Percentiles rank a stretch among this genome's conserved stretches.
phyloP scores from a whole-genome alignment of 495 filamentous ascomycete genomes.

The Podospora tetraspora region DNA sequence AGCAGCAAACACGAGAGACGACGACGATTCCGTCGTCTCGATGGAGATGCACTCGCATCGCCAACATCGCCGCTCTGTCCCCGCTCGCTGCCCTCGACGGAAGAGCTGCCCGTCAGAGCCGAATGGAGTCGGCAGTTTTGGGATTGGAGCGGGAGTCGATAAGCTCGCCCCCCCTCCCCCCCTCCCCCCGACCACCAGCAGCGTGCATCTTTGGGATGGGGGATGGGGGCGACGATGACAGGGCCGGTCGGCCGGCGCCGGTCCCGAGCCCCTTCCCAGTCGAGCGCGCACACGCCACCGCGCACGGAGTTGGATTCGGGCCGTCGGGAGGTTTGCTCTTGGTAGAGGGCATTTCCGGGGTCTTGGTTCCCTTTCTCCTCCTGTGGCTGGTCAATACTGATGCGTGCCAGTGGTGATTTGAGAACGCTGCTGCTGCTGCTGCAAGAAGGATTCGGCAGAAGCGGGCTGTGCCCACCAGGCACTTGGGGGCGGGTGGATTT shows the following conservation, averaged over 20 bases:
- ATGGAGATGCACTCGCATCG: background rate
- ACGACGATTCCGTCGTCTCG: background rate
- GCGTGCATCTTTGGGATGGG: background rate
- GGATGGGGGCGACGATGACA: background rate
- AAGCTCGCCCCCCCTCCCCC: background rate
- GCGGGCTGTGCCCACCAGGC: background rate
- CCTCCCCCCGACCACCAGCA: too few relatives aligned
- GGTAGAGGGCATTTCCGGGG: background rate
- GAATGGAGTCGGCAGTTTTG: background rate
- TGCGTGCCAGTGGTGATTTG: background rate
- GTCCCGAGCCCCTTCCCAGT: background rate
- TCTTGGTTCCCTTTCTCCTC: too few relatives aligned
- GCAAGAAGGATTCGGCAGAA: background rate
- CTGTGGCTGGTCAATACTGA: too few relatives aligned
- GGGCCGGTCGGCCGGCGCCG: background rate
- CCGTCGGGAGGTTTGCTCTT: background rate
- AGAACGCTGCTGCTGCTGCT: background rate
- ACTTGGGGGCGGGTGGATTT: background rate
- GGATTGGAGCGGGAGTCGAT: conserved; percentile 4
- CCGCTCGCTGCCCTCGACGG: background rate
- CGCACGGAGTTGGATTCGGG: background rate
- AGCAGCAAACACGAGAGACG: background rate
- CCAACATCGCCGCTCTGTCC: background rate
- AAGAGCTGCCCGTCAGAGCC: conserved; percentile 3
- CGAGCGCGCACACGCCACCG: background rate